These are phyloP conservation scores for Penicillium nordicum DNA, from an alignment of 2,329 filamentous ascomycete genomes.

Conservation along the genomic window DNA sequence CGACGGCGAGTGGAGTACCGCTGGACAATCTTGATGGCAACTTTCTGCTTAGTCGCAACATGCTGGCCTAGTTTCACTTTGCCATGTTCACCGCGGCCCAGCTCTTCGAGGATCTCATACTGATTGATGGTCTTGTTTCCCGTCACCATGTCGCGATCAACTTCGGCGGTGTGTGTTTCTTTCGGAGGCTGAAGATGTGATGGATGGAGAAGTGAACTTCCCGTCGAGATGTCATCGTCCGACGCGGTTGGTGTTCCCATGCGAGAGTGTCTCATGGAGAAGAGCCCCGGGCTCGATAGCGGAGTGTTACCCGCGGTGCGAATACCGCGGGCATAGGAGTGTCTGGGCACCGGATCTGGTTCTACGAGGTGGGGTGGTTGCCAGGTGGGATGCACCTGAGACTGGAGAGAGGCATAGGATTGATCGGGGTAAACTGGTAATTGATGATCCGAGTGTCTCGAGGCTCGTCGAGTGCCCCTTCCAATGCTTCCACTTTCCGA, in stretches of 20 bases:
- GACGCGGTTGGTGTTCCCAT: constrained; percentile 34
- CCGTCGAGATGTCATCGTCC: constrained; percentile 38
- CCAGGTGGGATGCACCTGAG: constrained; percentile 42
- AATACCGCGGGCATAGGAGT: constrained; percentile 27
- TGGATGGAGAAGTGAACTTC: constrained; percentile 65
- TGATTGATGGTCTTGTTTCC: constrained; percentile 97
- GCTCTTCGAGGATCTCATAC: constrained; percentile 94
- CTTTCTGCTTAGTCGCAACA: constrained; percentile 68
- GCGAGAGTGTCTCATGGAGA: constrained; percentile 36
- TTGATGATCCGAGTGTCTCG: constrained; percentile 34
- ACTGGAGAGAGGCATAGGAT: constrained; percentile 47
- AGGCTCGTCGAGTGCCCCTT: constrained; percentile 27
- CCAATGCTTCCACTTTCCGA: constrained; percentile 29
- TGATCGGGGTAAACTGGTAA: constrained; percentile 49
- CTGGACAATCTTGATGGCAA: constrained; percentile 98
- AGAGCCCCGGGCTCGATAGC: constrained; percentile 47
- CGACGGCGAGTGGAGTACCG: constrained; percentile 90
- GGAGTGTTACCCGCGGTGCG: constrained; percentile 49
- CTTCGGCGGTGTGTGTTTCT: constrained; percentile 86
- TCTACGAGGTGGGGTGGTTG: constrained; percentile 39
- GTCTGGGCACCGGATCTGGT: constrained; percentile 22
- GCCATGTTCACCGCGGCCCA: constrained; percentile 91
- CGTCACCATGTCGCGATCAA: constrained; percentile 82
- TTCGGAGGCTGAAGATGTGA: constrained; percentile 69
- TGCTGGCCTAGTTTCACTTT: constrained; percentile 95